These are phyloP conservation scores for Coniferiporia weirii DNA, from an alignment of 1,284 basidiomycete species.

Conservation along the genomic window DNA sequence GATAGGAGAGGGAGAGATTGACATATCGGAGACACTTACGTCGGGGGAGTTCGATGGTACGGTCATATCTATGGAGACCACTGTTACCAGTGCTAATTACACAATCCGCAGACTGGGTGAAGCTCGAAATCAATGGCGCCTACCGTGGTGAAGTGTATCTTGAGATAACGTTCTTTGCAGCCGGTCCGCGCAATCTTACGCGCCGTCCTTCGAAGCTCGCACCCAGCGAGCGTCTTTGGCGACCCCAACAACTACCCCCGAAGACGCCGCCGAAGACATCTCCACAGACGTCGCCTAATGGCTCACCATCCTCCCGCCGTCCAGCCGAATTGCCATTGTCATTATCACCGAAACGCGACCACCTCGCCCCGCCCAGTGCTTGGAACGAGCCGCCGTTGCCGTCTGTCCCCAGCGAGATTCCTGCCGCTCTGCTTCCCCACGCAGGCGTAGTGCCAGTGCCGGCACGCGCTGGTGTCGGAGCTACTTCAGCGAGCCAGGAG, in stretches of 20 bases:
- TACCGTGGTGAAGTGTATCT: constrained; percentile 68
- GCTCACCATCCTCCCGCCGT: neutral
- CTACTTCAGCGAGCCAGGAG: neutral
- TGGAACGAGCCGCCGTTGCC: constrained; percentile 6
- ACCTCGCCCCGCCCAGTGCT: constrained; percentile 6
- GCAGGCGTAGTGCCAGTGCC: neutral
- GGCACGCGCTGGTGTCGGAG: neutral
- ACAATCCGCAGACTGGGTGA: constrained; percentile 56
- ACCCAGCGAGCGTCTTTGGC: constrained; percentile 37
- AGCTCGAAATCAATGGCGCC: constrained; percentile 43
- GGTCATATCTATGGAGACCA: constrained; percentile 20
- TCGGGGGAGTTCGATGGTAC: constrained; percentile 75
- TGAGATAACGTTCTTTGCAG: constrained; percentile 73
- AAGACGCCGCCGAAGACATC: neutral
- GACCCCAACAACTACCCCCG: constrained; percentile 10
- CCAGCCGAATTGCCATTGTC: neutral
- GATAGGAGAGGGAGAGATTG: constrained; percentile 56
- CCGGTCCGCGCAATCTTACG: constrained; percentile 45
- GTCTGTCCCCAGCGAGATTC: constrained; percentile 7
- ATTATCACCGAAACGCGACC: neutral
- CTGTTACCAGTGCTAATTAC: neutral
- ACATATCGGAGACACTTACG: constrained; percentile 61
- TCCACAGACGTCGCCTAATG: neutral
- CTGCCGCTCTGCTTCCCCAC: neutral
- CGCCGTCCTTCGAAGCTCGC: constrained; percentile 43